Percentiles rank a stretch among this genome's conserved stretches.
phyloP scores from a whole-genome alignment of 176 grass and related monocot species.

The Leersia perrieri region DNA sequence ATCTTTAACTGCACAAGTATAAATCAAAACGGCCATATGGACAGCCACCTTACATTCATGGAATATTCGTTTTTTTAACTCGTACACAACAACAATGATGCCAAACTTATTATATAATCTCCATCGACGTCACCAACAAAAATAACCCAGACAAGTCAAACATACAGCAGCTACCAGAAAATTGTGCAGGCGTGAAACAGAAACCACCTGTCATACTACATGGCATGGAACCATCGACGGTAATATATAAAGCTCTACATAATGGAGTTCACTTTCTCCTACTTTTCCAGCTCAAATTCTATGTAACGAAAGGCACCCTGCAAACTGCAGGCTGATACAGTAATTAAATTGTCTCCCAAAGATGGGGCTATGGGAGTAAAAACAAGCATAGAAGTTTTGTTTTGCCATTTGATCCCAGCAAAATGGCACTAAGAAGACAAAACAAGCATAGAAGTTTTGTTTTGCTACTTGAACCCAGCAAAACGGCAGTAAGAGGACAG shows the following conservation, averaged over 20 bases:
- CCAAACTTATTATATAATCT: constrained; percentile 23
- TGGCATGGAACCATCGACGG: not conserved
- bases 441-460: not conserved
- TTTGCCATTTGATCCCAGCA: not conserved
- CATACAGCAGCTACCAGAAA: constrained; percentile 21
- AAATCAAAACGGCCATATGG: not conserved
- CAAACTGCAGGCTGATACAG: constrained; percentile 13
- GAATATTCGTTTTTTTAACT: not conserved
- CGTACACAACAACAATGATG: not conserved
- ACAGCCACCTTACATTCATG: not conserved
- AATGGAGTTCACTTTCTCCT: constrained; percentile 41
- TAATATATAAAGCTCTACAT: constrained; percentile 34
- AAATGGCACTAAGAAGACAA: not conserved
- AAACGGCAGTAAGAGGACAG: not conserved
- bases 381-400: not conserved
- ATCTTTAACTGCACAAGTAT: not conserved
- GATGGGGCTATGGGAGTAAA: not conserved
- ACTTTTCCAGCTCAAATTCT: constrained; percentile 35
- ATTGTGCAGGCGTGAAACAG: constrained; percentile 17
- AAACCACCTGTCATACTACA: constrained; percentile 12
- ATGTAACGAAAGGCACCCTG: constrained; percentile 28
- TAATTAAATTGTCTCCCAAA: constrained; percentile 23
- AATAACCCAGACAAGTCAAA: not conserved
- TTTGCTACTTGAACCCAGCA: not conserved
- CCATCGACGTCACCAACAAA: not conserved